These are phyloP conservation scores for Penicillium psychrosexuale DNA, from an alignment of 2,329 filamentous ascomycete species.

Conservation along the genomic window DNA sequence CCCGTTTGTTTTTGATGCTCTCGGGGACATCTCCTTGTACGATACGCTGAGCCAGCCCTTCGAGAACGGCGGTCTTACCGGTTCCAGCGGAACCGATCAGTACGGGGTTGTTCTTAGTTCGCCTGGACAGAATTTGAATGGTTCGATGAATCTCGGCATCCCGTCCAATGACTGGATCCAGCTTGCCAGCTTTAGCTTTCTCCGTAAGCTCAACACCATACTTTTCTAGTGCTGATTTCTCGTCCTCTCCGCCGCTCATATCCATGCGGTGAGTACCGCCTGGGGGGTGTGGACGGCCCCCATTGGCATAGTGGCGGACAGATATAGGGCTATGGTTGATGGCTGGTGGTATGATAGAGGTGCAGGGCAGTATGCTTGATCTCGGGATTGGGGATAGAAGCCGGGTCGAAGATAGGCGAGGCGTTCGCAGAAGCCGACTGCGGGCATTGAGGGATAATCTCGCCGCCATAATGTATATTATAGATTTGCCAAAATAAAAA, in stretches of 20 bases:
- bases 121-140: conserved; percentile 85
- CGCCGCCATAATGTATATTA: conserved; percentile 29
- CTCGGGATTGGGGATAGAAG: conserved; percentile 20
- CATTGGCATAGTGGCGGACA: conserved; percentile 53
- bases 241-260: conserved; percentile 65
- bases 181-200: conserved; percentile 78
- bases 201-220: conserved; percentile 89
- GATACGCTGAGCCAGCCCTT: conserved; percentile 86
- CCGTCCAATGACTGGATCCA: conserved; percentile 93
- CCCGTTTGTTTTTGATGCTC: conserved; percentile 89
- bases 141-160: conserved; percentile 89
- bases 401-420: conserved; percentile 22
- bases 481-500: no score
- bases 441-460: conserved; percentile 32
- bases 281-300: conserved; percentile 72
- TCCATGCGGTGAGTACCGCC: conserved; percentile 95
- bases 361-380: conserved; percentile 19
- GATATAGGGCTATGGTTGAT: conserved; percentile 11
- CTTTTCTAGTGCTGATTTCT: conserved; percentile 87
- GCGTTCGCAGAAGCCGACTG: conserved; percentile 28
- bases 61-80: conserved; percentile 89
- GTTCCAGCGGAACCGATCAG: conserved; percentile 89
- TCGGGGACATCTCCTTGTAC: conserved; percentile 91
- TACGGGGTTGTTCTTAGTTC: conserved; percentile 95
- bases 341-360: conserved; percentile 15